These are phyloP conservation scores for Iberis amara DNA, from an alignment of 441 rosid genomes.

Conservation along the genomic window DNA sequence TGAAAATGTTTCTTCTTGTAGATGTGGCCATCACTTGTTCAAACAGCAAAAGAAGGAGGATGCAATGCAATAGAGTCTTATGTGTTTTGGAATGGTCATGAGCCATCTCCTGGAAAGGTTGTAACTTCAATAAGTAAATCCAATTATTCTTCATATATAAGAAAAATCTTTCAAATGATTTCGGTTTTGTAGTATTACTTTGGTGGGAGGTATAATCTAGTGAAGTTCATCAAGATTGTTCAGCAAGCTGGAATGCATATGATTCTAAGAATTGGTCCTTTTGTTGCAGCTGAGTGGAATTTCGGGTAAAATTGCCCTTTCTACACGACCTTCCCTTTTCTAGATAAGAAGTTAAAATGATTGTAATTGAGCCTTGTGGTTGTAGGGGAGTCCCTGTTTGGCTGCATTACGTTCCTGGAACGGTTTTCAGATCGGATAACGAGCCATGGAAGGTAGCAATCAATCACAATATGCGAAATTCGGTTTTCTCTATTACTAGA, in stretches of 20 bases:
- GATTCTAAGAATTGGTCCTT: slow-evolving; percentile 91
- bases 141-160: no score
- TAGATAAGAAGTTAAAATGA: not conserved
- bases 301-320: slow-evolving; percentile 57
- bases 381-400: slow-evolving; percentile 85
- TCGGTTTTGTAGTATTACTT: slow-evolving; percentile 57
- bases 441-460: slow-evolving; percentile 67
- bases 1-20: slow-evolving; percentile 24
- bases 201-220: slow-evolving; percentile 72
- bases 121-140: slow-evolving; percentile 14
- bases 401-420: slow-evolving; percentile 85
- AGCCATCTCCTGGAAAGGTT: slow-evolving; percentile 66
- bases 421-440: slow-evolving; percentile 77
- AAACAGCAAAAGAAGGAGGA: slow-evolving; percentile 90
- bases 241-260: slow-evolving; percentile 82
- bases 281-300: slow-evolving; percentile 94
- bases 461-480: not conserved
- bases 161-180: no score
- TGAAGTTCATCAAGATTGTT: slow-evolving; percentile 80
- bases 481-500: not conserved
- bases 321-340: not conserved
- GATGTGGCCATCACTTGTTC: slow-evolving; percentile 94
- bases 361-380: slow-evolving; percentile 23
- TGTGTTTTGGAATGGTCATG: slow-evolving; percentile 95
- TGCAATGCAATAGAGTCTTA: slow-evolving; percentile 74